Evolutionary conservation across 2,329 filamentous ascomycete genomes (phyloP).

Genomic region (Pyrenochaeta sp.): DNA sequence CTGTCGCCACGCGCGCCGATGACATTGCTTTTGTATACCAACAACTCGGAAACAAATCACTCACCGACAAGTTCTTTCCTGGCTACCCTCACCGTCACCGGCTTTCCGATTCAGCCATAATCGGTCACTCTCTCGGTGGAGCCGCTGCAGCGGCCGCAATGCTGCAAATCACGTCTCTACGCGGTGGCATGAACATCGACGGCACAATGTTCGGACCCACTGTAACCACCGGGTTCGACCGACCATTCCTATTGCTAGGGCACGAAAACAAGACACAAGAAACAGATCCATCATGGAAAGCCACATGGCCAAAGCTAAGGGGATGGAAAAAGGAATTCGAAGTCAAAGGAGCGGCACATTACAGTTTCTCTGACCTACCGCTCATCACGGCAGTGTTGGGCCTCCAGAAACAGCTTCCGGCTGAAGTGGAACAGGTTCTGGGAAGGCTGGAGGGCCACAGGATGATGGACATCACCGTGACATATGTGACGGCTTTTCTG

Average conservation of each 20-base stretch:
- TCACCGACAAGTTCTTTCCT: conserved; percentile 17
- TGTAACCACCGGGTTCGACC: conserved; percentile 17
- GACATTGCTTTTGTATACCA: conserved; percentile 33
- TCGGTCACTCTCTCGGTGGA: conserved; percentile 51
- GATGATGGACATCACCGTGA: conserved; percentile 29
- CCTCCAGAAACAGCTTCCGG: conserved; percentile 24
- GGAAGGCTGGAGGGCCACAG: conserved; percentile 30
- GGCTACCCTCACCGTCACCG: not conserved
- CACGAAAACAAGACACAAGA: conserved; percentile 40
- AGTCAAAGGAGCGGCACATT: conserved; percentile 35
- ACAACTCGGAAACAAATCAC: conserved; percentile 24
- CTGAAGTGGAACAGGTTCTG: conserved; percentile 27
- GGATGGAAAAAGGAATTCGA: conserved; percentile 41
- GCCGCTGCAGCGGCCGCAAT: conserved; percentile 35
- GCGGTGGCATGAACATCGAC: conserved; percentile 48
- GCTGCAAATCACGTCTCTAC: conserved; percentile 22
- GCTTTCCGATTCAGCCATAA: conserved; percentile 21
- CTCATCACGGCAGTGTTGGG: conserved; percentile 23
- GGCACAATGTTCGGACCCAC: conserved; percentile 40
- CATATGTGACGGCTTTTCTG: conserved; percentile 30
- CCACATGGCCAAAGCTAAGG: conserved; percentile 28
- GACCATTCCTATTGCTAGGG: conserved; percentile 36
- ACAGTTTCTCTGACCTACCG: conserved; percentile 40
- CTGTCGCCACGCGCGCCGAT: conserved; percentile 28
- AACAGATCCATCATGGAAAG: conserved; percentile 39